phyloP scores from a whole-genome alignment of 805 yeast genomes.

The Hanseniaspora pseudoguilliermondii region DNA sequence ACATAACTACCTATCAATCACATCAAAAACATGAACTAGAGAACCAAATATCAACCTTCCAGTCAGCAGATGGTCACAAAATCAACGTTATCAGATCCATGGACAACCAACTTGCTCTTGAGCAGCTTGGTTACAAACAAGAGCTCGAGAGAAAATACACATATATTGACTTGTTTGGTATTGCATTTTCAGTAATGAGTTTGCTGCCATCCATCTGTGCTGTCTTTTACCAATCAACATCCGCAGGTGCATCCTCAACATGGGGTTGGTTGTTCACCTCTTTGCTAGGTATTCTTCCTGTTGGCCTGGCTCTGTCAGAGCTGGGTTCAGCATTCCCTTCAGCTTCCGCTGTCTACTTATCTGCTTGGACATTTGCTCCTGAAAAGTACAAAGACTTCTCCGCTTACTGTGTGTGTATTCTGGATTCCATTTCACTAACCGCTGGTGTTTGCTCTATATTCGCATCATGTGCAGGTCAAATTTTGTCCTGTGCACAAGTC shows the following conservation, averaged over 20 bases:
- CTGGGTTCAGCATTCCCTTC: conserved; percentile 53
- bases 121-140: conserved; percentile 58
- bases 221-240: conserved; percentile 35
- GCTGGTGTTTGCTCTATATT: conserved; percentile 48
- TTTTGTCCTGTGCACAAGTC: conserved; percentile 38
- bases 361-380: conserved; percentile 50
- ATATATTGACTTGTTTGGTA: conserved; percentile 53
- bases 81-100: conserved; percentile 10
- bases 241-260: conserved; percentile 45
- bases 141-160: conserved; percentile 53
- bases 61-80: conserved; percentile 9
- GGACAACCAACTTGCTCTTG: conserved; percentile 17
- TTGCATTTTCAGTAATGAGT: conserved; percentile 61
- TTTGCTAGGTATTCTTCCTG: conserved; percentile 33
- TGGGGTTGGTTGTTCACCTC: conserved; percentile 53
- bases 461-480: conserved; percentile 45
- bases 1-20: neutral
- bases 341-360: conserved; percentile 52
- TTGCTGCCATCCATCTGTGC: conserved; percentile 47
- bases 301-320: conserved; percentile 46
- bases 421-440: conserved; percentile 47
- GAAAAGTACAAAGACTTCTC: conserved; percentile 33
- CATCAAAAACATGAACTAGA: neutral
- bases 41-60: conserved; percentile 6
- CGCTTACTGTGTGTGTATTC: conserved; percentile 45